A percentile compares a stretch with the other conserved stretches of the same genome.
These are phyloP conservation scores for Rickenella mellea DNA, from an alignment of 768 basidiomycete species.

Conservation along the genomic window DNA sequence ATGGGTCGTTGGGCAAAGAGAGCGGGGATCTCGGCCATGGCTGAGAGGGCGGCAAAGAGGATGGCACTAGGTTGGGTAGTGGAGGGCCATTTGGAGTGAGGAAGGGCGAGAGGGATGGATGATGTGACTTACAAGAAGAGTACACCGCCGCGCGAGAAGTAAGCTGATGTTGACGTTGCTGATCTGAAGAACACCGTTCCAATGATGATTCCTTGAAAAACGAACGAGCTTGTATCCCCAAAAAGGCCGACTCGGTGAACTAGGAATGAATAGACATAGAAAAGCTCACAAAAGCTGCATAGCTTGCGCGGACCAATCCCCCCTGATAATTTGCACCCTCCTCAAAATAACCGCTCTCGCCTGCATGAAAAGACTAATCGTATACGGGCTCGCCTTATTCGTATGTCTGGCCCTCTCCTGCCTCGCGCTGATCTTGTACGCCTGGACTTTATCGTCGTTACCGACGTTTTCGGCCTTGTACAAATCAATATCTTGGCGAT, in stretches of 20 bases:
- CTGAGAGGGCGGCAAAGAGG: constrained; percentile 46
- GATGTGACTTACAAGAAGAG: constrained; percentile 54
- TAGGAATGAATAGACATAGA: not conserved
- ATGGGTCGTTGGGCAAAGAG: constrained; percentile 52
- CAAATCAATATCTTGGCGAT: constrained; percentile 34
- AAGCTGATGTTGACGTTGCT: constrained; percentile 31
- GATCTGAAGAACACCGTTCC: constrained; percentile 57
- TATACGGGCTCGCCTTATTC: constrained; percentile 28
- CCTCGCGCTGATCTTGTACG: constrained; percentile 37
- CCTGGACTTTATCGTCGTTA: constrained; percentile 28
- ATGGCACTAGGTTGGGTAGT: constrained; percentile 31
- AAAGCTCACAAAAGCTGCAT: constrained; percentile 16
- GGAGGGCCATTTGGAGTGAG: not conserved
- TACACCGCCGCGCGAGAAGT: constrained; percentile 66
- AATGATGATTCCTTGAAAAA: constrained; percentile 42
- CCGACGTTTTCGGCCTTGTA: constrained; percentile 38
- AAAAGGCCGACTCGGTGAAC: constrained; percentile 7
- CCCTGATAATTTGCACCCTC: constrained; percentile 25
- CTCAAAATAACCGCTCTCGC: constrained; percentile 23
- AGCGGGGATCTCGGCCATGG: constrained; percentile 55
- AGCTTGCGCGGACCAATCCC: constrained; percentile 18
- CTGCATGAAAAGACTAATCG: constrained; percentile 25
- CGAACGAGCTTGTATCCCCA: constrained; percentile 24
- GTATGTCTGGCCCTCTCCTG: constrained; percentile 42
- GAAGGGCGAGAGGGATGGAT: not conserved